These are phyloP conservation scores for Kwoniella shivajii DNA, from an alignment of 1,284 basidiomycete genomes.

Conservation along the genomic window DNA sequence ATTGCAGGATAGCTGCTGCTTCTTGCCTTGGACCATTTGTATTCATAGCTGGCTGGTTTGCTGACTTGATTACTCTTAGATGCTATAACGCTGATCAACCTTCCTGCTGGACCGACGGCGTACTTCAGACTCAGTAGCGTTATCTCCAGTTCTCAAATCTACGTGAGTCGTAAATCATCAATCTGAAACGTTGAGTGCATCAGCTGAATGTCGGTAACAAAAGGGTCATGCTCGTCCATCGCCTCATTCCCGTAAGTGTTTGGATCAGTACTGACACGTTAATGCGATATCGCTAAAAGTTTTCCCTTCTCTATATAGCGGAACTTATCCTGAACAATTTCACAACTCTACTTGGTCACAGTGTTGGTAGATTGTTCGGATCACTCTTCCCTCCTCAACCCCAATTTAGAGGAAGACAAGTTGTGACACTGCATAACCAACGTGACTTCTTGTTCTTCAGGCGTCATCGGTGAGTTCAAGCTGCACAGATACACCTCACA, in stretches of 20 bases:
- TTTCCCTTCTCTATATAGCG: conserved; percentile 47
- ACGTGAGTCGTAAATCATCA: conserved; percentile 59
- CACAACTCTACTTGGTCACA: conserved; percentile 88
- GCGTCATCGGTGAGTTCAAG: conserved; percentile 70
- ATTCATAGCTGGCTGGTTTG: background rate
- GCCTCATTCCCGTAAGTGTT: conserved; percentile 69
- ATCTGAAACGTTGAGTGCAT: background rate
- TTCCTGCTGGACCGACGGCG: conserved; percentile 91
- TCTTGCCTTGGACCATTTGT: background rate
- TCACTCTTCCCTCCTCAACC: conserved; percentile 93
- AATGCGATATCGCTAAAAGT: too few relatives aligned
- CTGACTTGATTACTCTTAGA: conserved; percentile 58
- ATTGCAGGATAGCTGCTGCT: background rate
- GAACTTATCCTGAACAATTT: conserved; percentile 97
- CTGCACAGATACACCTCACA: too few relatives aligned
- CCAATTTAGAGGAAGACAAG: conserved; percentile 94
- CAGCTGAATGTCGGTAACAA: background rate
- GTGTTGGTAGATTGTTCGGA: conserved; percentile 91
- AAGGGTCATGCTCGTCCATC: conserved; percentile 91
- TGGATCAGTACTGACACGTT: too few relatives aligned
- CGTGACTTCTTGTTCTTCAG: conserved; percentile 98
- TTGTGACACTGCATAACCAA: conserved; percentile 96
- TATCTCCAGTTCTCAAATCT: conserved; percentile 80
- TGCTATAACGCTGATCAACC: conserved; percentile 85
- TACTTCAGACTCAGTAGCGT: conserved; percentile 95